These are phyloP conservation scores for Tylopilus cervinicoccineus DNA, from an alignment of 768 basidiomycete species.

Conservation along the genomic window DNA sequence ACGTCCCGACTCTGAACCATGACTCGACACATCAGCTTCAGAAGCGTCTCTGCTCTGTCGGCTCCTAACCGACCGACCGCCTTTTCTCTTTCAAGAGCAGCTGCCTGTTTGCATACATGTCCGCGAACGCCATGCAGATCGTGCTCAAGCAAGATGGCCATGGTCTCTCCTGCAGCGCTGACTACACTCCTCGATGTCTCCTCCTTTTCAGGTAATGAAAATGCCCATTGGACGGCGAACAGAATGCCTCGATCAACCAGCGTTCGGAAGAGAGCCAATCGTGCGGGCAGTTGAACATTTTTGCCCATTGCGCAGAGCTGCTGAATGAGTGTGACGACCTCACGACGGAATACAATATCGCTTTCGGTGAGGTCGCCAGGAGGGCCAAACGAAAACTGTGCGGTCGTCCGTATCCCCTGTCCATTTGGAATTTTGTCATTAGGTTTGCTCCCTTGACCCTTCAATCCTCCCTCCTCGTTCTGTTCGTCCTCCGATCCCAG, in stretches of 20 bases:
- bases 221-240: constrained; percentile 90
- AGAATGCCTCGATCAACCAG: constrained; percentile 87
- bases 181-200: constrained; percentile 54
- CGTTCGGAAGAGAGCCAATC: constrained; percentile 80
- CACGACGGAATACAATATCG: constrained; percentile 56
- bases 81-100: constrained; percentile 65
- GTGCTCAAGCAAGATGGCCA: constrained; percentile 84
- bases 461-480: constrained; percentile 21
- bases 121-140: constrained; percentile 82
- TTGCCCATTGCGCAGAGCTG: constrained; percentile 95
- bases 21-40: constrained; percentile 71
- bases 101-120: constrained; percentile 79
- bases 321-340: constrained; percentile 85
- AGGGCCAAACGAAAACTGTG: constrained; percentile 52
- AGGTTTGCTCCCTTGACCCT: constrained; percentile 37
- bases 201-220: constrained; percentile 62
- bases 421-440: constrained; percentile 36
- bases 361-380: constrained; percentile 52
- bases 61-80: constrained; percentile 51
- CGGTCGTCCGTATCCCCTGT: constrained; percentile 19
- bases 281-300: constrained; percentile 86
- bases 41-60: constrained; percentile 67
- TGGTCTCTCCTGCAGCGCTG: constrained; percentile 79
- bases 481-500: constrained; percentile 28
- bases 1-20: constrained; percentile 78